A percentile compares a stretch with the other conserved stretches of the same genome.
These are phyloP conservation scores for Dichomitus squalens DNA, from an alignment of 1,284 basidiomycete genomes.

Conservation along the genomic window DNA sequence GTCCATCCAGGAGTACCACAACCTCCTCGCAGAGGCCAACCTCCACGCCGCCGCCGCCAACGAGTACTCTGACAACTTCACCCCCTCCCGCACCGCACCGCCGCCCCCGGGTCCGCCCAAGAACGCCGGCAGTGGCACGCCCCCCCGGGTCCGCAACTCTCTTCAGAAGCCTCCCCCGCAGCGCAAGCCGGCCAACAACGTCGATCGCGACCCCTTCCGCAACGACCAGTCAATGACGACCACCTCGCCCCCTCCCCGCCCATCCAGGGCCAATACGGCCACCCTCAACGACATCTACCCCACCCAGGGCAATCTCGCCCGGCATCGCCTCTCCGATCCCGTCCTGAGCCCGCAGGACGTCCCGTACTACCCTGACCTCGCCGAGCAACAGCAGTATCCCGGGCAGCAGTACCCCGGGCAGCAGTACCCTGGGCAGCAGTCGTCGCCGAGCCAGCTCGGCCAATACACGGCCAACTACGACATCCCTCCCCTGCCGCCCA, in stretches of 20 bases:
- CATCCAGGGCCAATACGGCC: conserved; percentile 80
- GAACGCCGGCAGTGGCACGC: conserved; percentile 20
- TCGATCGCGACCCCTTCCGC: conserved; percentile 59
- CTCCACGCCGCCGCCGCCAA: conserved; percentile 54
- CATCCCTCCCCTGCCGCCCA: conserved; percentile 40
- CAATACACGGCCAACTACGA: conserved; percentile 20
- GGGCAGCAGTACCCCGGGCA: not conserved
- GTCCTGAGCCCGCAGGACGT: conserved; percentile 38
- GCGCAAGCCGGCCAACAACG: conserved; percentile 44
- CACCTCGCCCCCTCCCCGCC: conserved; percentile 66
- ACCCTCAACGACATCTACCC: conserved; percentile 74
- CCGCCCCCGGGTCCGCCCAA: conserved; percentile 47
- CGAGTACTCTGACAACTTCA: conserved; percentile 46
- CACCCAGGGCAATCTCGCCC: conserved; percentile 34
- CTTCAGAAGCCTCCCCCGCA: conserved; percentile 59
- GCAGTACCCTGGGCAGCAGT: conserved; percentile 21
- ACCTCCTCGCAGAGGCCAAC: conserved; percentile 64
- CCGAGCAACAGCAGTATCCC: conserved; percentile 16
- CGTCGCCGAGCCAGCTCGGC: not conserved
- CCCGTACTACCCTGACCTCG: conserved; percentile 29
- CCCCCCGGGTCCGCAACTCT: conserved; percentile 50
- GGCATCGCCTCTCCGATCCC: conserved; percentile 58
- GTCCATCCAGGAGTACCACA: conserved; percentile 70
- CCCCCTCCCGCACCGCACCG: conserved; percentile 57
- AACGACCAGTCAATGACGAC: conserved; percentile 37